Conservation (phyloP, 345 rosid genomes). For the Euclidium syriacum region DNA sequence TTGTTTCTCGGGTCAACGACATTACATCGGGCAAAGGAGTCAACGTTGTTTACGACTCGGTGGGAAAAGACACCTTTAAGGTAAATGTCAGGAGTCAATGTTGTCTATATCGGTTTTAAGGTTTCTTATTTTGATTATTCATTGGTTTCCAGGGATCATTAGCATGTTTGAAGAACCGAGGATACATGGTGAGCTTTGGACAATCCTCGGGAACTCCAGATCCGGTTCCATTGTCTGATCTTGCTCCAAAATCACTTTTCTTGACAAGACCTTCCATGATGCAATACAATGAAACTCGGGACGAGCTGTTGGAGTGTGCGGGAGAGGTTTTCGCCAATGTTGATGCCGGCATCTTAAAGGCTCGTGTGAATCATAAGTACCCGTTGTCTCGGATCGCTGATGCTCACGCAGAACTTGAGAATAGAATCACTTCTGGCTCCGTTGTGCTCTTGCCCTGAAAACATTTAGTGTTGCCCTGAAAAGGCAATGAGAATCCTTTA, state of each 20-base stretch:
- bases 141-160: conserved; percentile 57
- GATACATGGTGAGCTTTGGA: conserved; percentile 86
- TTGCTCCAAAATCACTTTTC: conserved; percentile 65
- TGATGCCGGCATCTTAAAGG: conserved; percentile 54
- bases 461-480: background rate
- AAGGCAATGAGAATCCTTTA: conserved; percentile 1
- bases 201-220: conserved; percentile 81
- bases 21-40: conserved; percentile 82
- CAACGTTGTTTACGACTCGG: conserved; percentile 84
- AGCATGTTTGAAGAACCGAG: conserved; percentile 67
- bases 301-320: conserved; percentile 68
- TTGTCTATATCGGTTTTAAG: background rate
- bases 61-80: conserved; percentile 87
- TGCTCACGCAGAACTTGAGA: conserved; percentile 78
- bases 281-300: conserved; percentile 63
- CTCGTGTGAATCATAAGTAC: conserved; percentile 68
- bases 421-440: conserved; percentile 65
- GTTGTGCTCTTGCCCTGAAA: conserved; percentile 63
- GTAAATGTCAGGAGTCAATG: conserved; percentile 28
- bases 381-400: conserved; percentile 64
- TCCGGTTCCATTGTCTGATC: conserved; percentile 71
- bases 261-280: conserved; percentile 75
- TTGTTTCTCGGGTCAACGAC: conserved; percentile 66
- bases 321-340: conserved; percentile 64
- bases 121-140: background rate